Conservation (phyloP, 495 filamentous ascomycete genomes). For the Apodospora peruviana region DNA sequence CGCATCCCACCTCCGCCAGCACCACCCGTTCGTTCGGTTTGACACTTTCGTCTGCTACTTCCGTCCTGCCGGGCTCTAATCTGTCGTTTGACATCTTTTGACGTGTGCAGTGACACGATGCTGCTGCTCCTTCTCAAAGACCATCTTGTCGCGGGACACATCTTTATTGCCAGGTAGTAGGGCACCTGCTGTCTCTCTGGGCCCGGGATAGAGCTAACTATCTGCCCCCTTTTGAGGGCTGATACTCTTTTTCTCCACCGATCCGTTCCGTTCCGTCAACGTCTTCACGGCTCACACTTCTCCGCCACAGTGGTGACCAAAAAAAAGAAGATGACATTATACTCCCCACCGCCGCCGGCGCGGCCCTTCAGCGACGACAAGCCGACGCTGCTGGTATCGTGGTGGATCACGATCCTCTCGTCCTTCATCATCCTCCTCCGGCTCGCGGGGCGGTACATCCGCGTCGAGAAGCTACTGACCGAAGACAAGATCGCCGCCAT, state of each 20-base stretch:
- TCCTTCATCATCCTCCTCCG: slow-evolving; percentile 73
- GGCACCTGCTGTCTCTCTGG: too few relatives aligned
- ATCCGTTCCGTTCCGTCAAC: not conserved
- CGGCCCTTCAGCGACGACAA: slow-evolving; percentile 56
- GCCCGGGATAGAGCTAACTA: too few relatives aligned
- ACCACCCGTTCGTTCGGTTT: too few relatives aligned
- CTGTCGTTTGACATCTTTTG: not conserved
- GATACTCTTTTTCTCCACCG: not conserved
- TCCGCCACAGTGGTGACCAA: too few relatives aligned
- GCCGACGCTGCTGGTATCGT: slow-evolving; percentile 77
- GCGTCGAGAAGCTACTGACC: slow-evolving; percentile 71
- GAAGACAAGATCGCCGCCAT: slow-evolving; percentile 83
- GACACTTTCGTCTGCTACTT: too few relatives aligned
- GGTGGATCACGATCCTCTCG: slow-evolving; percentile 85
- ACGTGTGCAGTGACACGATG: not conserved
- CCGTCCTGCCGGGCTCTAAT: not conserved
- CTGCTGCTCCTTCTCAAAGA: not conserved
- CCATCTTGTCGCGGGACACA: not conserved
- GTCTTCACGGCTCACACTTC: not conserved
- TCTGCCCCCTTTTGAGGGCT: too few relatives aligned
- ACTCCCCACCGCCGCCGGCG: slow-evolving; percentile 52
- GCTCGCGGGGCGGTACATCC: slow-evolving; percentile 68
- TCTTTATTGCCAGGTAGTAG: not conserved
- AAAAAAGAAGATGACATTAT: slow-evolving; percentile 41
- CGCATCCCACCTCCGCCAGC: too few relatives aligned